Evolutionary conservation across 108 stramenopile species (phyloP).

Genomic region (Cyclotella cryptica): DNA sequence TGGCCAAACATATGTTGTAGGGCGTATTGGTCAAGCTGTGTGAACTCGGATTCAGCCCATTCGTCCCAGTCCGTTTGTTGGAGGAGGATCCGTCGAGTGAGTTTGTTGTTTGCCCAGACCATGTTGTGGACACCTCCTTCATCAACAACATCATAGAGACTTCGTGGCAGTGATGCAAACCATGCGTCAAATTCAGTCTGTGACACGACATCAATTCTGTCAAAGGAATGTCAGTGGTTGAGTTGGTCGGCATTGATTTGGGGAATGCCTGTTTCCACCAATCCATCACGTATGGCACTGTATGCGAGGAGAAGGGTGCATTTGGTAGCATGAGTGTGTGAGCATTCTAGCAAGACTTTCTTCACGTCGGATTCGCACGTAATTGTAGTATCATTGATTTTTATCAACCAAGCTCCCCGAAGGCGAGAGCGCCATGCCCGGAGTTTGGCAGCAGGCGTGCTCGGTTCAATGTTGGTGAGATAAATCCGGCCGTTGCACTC

Average conservation of each 20-base stretch:
- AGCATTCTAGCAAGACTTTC: background rate
- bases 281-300: background rate
- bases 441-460: background rate
- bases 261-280: background rate
- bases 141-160: background rate
- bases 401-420: background rate
- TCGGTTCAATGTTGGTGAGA: too few species aligned
- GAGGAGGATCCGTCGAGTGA: background rate
- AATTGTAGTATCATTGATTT: background rate
- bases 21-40: background rate
- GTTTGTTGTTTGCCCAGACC: background rate
- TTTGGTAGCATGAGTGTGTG: background rate
- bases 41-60: background rate
- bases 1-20: background rate
- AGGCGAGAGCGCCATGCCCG: conserved; percentile 1
- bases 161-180: background rate
- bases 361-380: background rate
- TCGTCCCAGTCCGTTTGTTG: background rate
- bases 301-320: background rate
- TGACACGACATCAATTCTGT: background rate
- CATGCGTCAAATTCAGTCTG: background rate
- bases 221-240: background rate
- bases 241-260: background rate
- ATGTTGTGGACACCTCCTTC: background rate
- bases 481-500: too few species aligned